Base-by-base conservation (phyloP, 768 basidiomycete genomes). In the Trametes meyenii region DNA sequence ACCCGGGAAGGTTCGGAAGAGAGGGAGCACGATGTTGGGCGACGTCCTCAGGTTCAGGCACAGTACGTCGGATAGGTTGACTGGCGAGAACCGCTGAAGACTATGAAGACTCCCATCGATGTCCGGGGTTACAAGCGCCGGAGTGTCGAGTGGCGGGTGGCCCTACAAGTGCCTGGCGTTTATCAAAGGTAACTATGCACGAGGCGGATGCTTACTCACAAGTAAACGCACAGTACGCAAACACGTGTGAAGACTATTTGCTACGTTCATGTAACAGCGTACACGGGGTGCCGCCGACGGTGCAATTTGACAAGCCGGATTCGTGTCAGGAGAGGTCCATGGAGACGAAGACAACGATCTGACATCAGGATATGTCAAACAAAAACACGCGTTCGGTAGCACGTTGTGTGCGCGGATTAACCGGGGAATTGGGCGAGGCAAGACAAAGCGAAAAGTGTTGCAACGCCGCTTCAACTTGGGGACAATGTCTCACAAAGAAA, bases 41-140 rank as follows among this genome's bases (percentile, higher is more conserved):
- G 29, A 33, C 29, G 29, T 33, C 8, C 49, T 33, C n/a, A 44
- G 57, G 57, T 40, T 43, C 57, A 58, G 57, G 57, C 40, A 58
- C 55, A 17, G 13, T 39, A 38, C 24, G 42, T 12, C 36, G 24
- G 33, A 19, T 40, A 24, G 17, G 24, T 33, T n/a, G 38, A 6
- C 16, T 29, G 14, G 14, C 14, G 24, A 13, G 21, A 11, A 33
- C 26, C 33, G 33, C 33, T 40, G 21, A 19, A 1, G 5, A 6
- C 52, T 38, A 53, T 40, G 23, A 38, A 53, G 43, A 40, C 52
- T 54, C 2, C 29, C 40, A 54, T 54, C 40, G 52, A 43, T 43
- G 24, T 26, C 23, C 40, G 24, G 16, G 24, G 12, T 33, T 16
- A 26, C 8, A 33, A 33, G 29, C 29, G 29, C 29, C 29, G 29